These are phyloP conservation scores for Oenanthe sinensis DNA, from an alignment of 129 eudicot species.

Conservation along the genomic window DNA sequence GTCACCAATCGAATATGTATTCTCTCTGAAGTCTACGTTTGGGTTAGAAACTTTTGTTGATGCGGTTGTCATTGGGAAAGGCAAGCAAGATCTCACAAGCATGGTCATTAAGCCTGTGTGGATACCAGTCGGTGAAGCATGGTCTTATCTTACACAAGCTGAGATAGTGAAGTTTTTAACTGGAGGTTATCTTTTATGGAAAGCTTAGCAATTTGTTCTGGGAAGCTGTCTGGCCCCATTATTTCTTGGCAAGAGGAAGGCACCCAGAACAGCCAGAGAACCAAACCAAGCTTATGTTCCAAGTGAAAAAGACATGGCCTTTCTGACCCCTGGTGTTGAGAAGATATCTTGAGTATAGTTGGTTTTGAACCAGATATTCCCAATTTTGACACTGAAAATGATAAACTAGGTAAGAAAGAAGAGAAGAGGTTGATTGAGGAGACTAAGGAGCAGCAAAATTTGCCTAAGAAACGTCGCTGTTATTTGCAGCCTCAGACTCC, in stretches of 20 bases:
- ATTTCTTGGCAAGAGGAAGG: conserved; percentile 76
- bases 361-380: conserved; percentile 45
- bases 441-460: conserved; percentile 14
- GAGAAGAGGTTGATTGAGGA: conserved; percentile 10
- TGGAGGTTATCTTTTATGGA: conserved; percentile 58
- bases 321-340: conserved; percentile 46
- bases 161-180: conserved; percentile 51
- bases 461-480: conserved; percentile 27
- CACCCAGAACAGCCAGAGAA: conserved; percentile 53
- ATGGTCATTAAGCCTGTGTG: conserved; percentile 24
- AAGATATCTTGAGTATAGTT: conserved; percentile 35
- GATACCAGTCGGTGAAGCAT: conserved; percentile 31
- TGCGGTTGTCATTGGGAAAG: conserved; percentile 59
- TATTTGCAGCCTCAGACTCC: conserved; percentile 64
- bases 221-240: conserved; percentile 91
- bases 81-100: conserved; percentile 61
- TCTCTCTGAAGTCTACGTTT: conserved; percentile 35
- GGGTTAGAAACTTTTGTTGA: conserved; percentile 49
- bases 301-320: conserved; percentile 33
- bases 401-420: conserved; percentile 14
- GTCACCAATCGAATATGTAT: conserved; percentile 41
- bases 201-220: conserved; percentile 65
- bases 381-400: conserved; percentile 37
- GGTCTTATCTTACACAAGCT: conserved; percentile 39
- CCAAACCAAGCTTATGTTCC: conserved; percentile 26